A percentile compares a stretch with the other conserved stretches of the same genome.
Conservation (phyloP, 352 stramenopile genomes). For the Phytophthora pini region DNA sequence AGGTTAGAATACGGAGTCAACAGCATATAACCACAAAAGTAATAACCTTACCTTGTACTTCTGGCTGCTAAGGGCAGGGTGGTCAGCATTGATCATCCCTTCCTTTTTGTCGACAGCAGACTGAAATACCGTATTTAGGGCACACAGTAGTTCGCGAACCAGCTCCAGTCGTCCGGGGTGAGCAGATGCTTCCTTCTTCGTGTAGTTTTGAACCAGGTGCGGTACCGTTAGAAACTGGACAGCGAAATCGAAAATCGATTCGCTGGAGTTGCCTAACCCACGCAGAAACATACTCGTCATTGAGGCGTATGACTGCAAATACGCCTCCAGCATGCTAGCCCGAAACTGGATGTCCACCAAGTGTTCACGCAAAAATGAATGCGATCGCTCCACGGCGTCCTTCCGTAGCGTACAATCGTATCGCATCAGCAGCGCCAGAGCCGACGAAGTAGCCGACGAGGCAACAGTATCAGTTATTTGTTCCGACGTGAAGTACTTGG, state of each 20-base stretch:
- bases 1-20: background rate
- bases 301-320: conserved; percentile 67
- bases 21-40: background rate
- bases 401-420: conserved; percentile 79
- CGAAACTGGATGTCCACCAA: conserved; percentile 78
- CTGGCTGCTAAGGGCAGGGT: conserved; percentile 77
- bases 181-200: conserved; percentile 51
- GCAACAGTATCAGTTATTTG: conserved; percentile 6
- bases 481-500: conserved; percentile 47
- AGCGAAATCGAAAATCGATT: conserved; percentile 91
- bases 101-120: conserved; percentile 55
- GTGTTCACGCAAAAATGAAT: conserved; percentile 78
- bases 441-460: conserved; percentile 31
- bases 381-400: conserved; percentile 56
- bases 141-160: conserved; percentile 66
- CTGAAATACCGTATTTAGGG: conserved; percentile 69
- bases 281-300: conserved; percentile 85
- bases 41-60: conserved; percentile 83
- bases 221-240: conserved; percentile 88
- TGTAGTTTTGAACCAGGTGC: conserved; percentile 83
- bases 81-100: conserved; percentile 68
- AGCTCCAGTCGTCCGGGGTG: conserved; percentile 65
- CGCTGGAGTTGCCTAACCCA: conserved; percentile 80
- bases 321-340: conserved; percentile 78
- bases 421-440: conserved; percentile 60